A percentile compares a stretch with the other conserved stretches of the same genome.
These are phyloP conservation scores for Pelargonium myrrhifolium DNA, from an alignment of 441 rosid genomes.

Conservation along the genomic window DNA sequence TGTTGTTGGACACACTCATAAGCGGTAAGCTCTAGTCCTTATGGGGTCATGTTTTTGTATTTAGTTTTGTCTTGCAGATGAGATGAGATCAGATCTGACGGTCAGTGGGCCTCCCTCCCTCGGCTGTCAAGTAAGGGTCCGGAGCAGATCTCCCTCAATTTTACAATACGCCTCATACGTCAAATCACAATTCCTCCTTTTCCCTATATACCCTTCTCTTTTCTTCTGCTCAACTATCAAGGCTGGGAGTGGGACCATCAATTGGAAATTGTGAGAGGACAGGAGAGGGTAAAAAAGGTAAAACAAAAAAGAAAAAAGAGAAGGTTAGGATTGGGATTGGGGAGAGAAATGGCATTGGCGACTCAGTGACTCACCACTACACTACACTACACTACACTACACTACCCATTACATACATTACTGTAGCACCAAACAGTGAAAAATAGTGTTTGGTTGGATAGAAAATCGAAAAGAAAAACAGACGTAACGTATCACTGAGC, in stretches of 20 bases:
- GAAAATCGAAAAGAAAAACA: neutral
- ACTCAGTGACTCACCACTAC: no score
- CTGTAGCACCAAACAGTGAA: neutral
- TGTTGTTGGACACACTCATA: no score
- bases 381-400: no score
- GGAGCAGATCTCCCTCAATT: slow-evolving; percentile 30
- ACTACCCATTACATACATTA: neutral
- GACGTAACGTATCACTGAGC: slow-evolving; percentile 48
- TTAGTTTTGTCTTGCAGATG: no score
- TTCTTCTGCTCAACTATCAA: slow-evolving; percentile 3
- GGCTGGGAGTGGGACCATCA: neutral
- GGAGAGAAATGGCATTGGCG: neutral
- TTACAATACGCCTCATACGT: slow-evolving; percentile 20
- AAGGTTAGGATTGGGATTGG: neutral
- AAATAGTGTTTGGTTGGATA: neutral
- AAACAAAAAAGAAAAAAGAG: no score
- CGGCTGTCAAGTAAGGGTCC: no score
- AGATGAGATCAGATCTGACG: no score
- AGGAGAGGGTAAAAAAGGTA: neutral
- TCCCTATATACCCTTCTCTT: slow-evolving; percentile 15
- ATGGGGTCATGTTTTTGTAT: no score
- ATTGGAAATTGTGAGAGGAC: neutral
- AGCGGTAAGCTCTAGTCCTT: no score
- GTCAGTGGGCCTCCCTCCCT: no score
- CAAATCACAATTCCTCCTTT: slow-evolving; percentile 20